Percentiles rank a stretch among this genome's conserved stretches.
phyloP scores from a whole-genome alignment of 306 rosid species.

The Pachyrhizus erosus region DNA sequence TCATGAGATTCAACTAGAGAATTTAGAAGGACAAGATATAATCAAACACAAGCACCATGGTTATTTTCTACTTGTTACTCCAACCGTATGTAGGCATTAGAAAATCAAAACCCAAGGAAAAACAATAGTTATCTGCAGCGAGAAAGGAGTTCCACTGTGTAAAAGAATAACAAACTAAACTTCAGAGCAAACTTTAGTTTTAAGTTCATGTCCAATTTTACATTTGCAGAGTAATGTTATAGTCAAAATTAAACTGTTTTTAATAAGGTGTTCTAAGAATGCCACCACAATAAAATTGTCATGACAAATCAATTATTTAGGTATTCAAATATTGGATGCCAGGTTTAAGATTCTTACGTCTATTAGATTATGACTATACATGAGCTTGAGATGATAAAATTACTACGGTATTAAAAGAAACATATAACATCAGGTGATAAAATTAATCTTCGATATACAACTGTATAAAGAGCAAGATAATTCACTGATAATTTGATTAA shows the following conservation, averaged over 20 bases:
- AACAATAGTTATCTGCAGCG: conserved; percentile 12
- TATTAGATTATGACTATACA: background rate
- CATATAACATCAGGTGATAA: too few species aligned
- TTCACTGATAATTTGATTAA: background rate
- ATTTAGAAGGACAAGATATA: background rate
- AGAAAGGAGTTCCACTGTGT: background rate
- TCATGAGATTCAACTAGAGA: background rate
- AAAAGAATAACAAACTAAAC: background rate
- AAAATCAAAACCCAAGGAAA: background rate
- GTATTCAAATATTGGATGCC: too few species aligned
- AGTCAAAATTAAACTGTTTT: background rate
- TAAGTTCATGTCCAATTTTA: conserved; percentile 7
- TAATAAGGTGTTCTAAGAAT: background rate
- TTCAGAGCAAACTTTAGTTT: background rate
- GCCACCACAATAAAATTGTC: too few species aligned
- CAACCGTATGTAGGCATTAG: background rate
- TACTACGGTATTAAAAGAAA: background rate
- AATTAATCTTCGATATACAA: too few species aligned
- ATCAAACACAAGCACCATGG: background rate
- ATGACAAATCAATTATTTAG: too few species aligned
- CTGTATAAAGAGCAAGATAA: conserved; percentile 7
- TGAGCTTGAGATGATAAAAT: conserved; percentile 1
- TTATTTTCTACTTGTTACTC: conserved; percentile 15
- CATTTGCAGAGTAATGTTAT: conserved; percentile 5
- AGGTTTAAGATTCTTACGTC: too few species aligned